These are phyloP conservation scores for Neoarthrinium moseri DNA, from an alignment of 2,329 filamentous ascomycete species.

Conservation along the genomic window DNA sequence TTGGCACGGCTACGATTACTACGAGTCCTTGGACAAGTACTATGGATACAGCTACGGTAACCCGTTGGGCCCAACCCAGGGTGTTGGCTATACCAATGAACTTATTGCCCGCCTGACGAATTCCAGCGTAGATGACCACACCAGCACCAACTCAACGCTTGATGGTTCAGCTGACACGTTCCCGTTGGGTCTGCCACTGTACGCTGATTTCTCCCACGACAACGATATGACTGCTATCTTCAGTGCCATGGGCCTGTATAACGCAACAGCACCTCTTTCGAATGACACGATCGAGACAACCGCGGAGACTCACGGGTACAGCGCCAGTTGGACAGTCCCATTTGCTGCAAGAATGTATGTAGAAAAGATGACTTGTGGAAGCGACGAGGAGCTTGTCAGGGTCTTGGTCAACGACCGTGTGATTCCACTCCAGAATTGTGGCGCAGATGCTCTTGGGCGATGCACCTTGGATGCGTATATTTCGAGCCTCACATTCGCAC, in stretches of 20 bases:
- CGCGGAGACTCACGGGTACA: constrained; percentile 62
- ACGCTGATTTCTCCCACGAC: constrained; percentile 90
- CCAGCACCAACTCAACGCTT: constrained; percentile 74
- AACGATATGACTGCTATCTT: constrained; percentile 80
- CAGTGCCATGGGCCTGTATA: constrained; percentile 76
- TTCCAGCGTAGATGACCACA: constrained; percentile 67
- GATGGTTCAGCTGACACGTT: constrained; percentile 68
- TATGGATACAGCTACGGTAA: constrained; percentile 79
- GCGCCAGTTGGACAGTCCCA: constrained; percentile 75
- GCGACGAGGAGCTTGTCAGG: constrained; percentile 68
- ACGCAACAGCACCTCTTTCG: constrained; percentile 55
- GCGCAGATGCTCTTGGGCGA: constrained; percentile 66
- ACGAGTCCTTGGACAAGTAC: constrained; percentile 76
- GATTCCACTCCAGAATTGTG: constrained; percentile 67
- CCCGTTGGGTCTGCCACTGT: constrained; percentile 66
- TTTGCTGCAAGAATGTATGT: constrained; percentile 81
- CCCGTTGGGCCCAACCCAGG: constrained; percentile 77
- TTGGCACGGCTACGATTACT: constrained; percentile 80
- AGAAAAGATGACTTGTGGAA: constrained; percentile 76
- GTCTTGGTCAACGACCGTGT: constrained; percentile 84
- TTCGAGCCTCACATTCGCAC: constrained; percentile 71
- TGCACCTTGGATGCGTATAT: constrained; percentile 72
- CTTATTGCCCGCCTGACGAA: constrained; percentile 76
- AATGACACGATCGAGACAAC: constrained; percentile 49
- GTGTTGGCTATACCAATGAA: constrained; percentile 85